Evolutionary conservation across 148 eudicot species (phyloP).

Genomic region (Arctostaphylos glauca): DNA sequence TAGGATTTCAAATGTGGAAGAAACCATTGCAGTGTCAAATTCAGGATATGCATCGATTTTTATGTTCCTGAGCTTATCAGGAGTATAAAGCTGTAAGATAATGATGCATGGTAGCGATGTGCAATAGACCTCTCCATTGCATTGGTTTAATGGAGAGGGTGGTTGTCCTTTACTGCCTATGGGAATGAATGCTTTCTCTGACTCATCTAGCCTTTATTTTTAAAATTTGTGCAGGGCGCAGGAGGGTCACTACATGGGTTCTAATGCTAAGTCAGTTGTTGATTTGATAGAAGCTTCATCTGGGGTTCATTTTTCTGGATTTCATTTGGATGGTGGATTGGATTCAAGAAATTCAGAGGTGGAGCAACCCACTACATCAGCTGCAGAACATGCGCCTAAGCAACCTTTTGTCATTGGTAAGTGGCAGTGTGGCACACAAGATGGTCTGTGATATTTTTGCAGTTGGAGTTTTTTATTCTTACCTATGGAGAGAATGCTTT

Average conservation of each 20-base stretch:
- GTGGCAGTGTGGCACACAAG: slow-evolving; percentile 21
- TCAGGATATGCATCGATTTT: not conserved
- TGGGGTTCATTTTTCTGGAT: slow-evolving; percentile 92
- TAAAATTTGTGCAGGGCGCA: slow-evolving; percentile 10
- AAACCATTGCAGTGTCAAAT: not conserved
- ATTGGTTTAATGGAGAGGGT: not conserved
- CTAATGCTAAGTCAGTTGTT: slow-evolving; percentile 51
- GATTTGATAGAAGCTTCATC: slow-evolving; percentile 82
- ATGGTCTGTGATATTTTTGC: not conserved
- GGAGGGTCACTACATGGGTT: slow-evolving; percentile 52
- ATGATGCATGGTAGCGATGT: not conserved
- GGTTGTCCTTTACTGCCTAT: not conserved
- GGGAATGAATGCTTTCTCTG: not conserved
- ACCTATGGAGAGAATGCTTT: not conserved
- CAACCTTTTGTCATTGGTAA: slow-evolving; percentile 94
- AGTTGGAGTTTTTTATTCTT: not conserved
- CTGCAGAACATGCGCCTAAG: slow-evolving; percentile 55
- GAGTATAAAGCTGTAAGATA: not conserved
- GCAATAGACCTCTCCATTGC: not conserved
- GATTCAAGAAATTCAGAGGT: slow-evolving; percentile 44
- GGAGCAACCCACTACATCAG: slow-evolving; percentile 62
- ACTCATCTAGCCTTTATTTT: not conserved
- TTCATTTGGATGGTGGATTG: slow-evolving; percentile 67
- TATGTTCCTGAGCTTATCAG: not conserved
- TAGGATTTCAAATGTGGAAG: not conserved